These are phyloP conservation scores for Hordeum vulgare DNA, from an alignment of 176 grass and related monocot species.

Conservation along the genomic window DNA sequence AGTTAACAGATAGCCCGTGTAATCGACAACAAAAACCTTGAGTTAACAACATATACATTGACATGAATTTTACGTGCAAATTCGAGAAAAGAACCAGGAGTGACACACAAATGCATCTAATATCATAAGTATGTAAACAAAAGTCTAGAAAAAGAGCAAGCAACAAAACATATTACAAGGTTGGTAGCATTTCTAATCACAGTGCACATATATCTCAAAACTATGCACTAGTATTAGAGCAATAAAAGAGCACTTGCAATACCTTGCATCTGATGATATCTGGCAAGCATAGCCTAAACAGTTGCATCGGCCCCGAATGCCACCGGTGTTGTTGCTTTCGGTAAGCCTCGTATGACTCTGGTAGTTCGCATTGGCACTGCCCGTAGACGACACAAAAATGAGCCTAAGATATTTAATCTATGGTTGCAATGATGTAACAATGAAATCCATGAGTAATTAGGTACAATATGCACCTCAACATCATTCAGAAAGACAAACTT, in stretches of 20 bases:
- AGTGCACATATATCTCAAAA: background rate
- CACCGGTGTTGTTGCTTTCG: slow-evolving; percentile 93
- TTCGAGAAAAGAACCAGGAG: background rate
- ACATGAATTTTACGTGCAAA: background rate
- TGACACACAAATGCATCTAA: background rate
- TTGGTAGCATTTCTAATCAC: background rate
- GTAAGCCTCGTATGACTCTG: slow-evolving; percentile 90
- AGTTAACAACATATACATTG: background rate
- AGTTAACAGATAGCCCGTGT: background rate
- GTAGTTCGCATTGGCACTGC: slow-evolving; percentile 90
- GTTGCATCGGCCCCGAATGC: slow-evolving; percentile 95
- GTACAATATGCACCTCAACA: slow-evolving; percentile 46
- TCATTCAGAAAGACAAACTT: slow-evolving; percentile 94
- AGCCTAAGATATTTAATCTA: background rate
- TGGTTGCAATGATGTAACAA: background rate
- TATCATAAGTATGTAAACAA: background rate
- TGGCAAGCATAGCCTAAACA: slow-evolving; percentile 80
- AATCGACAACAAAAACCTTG: background rate
- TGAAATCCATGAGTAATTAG: background rate
- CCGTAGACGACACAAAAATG: background rate
- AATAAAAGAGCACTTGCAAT: background rate
- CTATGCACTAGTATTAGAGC: background rate
- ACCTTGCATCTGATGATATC: slow-evolving; percentile 82
- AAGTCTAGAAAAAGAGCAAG: background rate
- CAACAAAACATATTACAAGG: background rate